Base-by-base conservation (phyloP, 2,329 filamentous ascomycete species). In the Alternaria postmessia region DNA sequence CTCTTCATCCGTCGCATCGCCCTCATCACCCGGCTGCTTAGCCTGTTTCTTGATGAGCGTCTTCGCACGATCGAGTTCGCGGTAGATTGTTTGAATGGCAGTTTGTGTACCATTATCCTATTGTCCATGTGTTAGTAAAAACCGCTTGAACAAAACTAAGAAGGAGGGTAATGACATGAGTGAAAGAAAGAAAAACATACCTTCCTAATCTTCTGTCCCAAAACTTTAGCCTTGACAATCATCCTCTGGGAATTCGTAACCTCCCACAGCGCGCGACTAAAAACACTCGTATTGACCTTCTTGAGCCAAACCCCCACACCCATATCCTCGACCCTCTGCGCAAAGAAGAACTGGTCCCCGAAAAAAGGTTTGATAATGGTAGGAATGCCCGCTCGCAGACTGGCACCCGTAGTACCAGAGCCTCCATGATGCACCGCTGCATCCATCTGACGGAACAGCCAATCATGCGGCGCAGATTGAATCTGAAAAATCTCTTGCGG, bases 331-430 rank as follows among this genome's bases (percentile, higher is more conserved):
- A 98, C 91, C 4, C 95, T 87, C 30, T 85, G 87, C 7, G 93
- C 95, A 71, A 96, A 98, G 83, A 99, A 99, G 84, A 91, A 97
- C 75, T 99, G 95, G 71, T 99, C 95, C 5, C 95, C 95, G 74
- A 99, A 99, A 82, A 98, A 99, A 0, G 95, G 95, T 62, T 94
- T 92, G 74, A 98, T 91, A 65, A 99, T 94, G 0, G 95, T 98
- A 0, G 95, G 95, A 5, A 97, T 88, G 2, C 95, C 95, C 0
- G 94, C 94, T 53, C 95, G 87, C 49, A 99, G 83, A 77, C 93
- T 96, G 1, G 95, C 95, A 2, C 95, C 95, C 0, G 95, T 99
- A 0, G 95, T 99, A 2, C 95, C 95, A 5, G 93, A 92, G 5
- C 95, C 95, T 48, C 95, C 95, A 74, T 99, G 95, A 75, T 99